These are phyloP conservation scores for Podospora bellae-mahoneyi DNA, from an alignment of 495 filamentous ascomycete genomes.

Conservation along the genomic window DNA sequence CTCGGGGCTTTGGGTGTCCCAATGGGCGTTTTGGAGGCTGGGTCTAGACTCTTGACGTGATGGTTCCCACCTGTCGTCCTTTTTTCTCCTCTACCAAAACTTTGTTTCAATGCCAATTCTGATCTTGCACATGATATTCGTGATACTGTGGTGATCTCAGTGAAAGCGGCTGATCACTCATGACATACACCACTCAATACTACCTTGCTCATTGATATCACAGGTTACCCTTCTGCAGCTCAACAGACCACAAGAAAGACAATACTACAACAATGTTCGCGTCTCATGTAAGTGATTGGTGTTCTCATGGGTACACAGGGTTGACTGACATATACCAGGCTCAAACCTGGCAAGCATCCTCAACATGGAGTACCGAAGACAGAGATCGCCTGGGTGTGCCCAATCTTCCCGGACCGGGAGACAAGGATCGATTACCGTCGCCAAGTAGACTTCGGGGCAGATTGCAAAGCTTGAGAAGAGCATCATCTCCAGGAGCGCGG, in stretches of 20 bases:
- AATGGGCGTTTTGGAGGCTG: background rate
- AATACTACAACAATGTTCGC: background rate
- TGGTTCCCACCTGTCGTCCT: background rate
- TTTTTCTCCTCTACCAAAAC: background rate
- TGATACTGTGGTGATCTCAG: background rate
- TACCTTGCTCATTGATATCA: background rate
- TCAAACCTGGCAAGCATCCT: conserved; percentile 13
- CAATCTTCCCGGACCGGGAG: conserved; percentile 3
- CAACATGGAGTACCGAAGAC: conserved; percentile 14
- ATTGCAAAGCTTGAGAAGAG: conserved; percentile 17
- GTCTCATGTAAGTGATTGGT: conserved; percentile 3
- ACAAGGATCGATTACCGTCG: conserved; percentile 11
- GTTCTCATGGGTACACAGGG: background rate
- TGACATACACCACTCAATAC: background rate
- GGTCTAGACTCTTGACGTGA: conserved; percentile 5
- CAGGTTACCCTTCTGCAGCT: background rate
- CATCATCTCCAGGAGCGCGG: conserved; percentile 12
- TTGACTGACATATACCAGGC: conserved; percentile 9
- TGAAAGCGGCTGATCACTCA: background rate
- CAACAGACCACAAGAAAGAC: background rate
- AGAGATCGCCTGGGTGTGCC: conserved; percentile 7
- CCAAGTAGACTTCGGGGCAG: conserved; percentile 16
- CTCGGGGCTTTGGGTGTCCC: conserved; percentile 1
- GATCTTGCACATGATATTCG: background rate
- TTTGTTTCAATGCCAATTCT: background rate